Evolutionary conservation across 2,329 filamentous ascomycete species (phyloP), one percentile per base, ranked within the genome.

Genomic region (Macroventuria anomochaeta): DNA sequence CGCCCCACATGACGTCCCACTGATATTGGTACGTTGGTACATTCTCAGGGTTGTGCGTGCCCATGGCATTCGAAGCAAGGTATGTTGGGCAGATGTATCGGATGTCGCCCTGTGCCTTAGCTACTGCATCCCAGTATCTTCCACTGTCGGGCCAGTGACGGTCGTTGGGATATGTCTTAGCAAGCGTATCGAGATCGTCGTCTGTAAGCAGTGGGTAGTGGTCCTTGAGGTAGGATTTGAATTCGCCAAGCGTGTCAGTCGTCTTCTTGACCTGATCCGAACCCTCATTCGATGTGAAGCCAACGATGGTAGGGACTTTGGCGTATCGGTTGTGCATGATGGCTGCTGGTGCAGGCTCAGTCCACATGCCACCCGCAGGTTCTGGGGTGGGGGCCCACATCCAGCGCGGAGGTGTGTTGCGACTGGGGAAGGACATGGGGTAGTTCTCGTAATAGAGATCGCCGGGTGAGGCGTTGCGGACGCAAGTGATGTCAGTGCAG

Each of bases 171-270:
- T 70, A 72, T 8, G 60, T 67, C 2, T 60, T 55, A 2, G 47
- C 62, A 17, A 72, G 61, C 2, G 62, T 54, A 25, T 59, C 51
- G 23, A 81, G 77, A 34, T 79, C 81, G 51, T 81, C 80, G 63
- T 83, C 81, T 3, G 83, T 75, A 2, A 84, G 76, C 0, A 83
- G 70, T 4, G 84, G 76, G 29, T 81, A 72, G 55, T 72, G 69
- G 46, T 72, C 68, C 50, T 67, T 65, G 28, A 72, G 58, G 55
- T 72, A 72, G 37, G 58, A 56, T 44, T 68, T 71, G 51, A 72
- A 68, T 12, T 69, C 69, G 71, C 72, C 47, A 74, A 79, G 31
- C 61, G 68, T 51, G 64, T 80, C 63, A 54, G 70, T 61, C 26
- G 57, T 36, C 66, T 68, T 65, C 65, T 70, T 60, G 65, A 79